These are phyloP conservation scores for Cinnamomum chago DNA, from an alignment of 164 flowering plant species.

Conservation along the genomic window DNA sequence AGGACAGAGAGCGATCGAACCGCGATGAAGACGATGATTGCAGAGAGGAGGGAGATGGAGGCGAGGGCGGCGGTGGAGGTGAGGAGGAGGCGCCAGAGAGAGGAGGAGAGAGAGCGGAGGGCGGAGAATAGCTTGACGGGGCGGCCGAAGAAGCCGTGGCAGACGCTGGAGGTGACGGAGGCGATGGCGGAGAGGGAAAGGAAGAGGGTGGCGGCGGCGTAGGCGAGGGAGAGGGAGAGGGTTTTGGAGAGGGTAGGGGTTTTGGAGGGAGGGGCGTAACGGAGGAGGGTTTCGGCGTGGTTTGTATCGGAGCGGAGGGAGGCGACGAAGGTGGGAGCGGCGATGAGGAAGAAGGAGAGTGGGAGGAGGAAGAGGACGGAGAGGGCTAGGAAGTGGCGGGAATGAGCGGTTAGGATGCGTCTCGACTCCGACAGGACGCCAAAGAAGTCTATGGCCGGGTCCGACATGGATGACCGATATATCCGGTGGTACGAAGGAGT, in stretches of 20 bases:
- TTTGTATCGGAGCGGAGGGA: background rate
- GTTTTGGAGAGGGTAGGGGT: background rate
- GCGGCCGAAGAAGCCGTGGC: constrained; percentile 65
- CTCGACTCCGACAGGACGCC: constrained; percentile 41
- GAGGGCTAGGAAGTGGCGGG: constrained; percentile 74
- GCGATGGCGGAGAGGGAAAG: constrained; percentile 41
- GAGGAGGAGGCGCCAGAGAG: constrained; percentile 36
- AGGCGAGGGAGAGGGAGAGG: constrained; percentile 19
- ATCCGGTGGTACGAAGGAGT: background rate
- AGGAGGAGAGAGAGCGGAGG: constrained; percentile 27
- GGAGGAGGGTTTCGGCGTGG: constrained; percentile 19
- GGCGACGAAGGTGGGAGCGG: constrained; percentile 28
- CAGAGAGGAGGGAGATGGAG: constrained; percentile 3
- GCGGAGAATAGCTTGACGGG: constrained; percentile 59
- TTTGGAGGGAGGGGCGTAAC: background rate
- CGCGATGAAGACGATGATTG: constrained; percentile 6
- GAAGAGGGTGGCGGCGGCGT: constrained; percentile 15
- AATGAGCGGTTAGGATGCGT: constrained; percentile 57
- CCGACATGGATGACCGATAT: constrained; percentile 7
- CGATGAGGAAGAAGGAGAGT: constrained; percentile 37
- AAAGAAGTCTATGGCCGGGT: constrained; percentile 15
- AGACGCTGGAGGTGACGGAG: constrained; percentile 50
- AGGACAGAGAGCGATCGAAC: constrained; percentile 11
- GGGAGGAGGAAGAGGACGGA: constrained; percentile 72
- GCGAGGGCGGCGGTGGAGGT: constrained; percentile 29